These are phyloP conservation scores for Wickerhamomyces sp. DNA, from an alignment of 1,139 yeast species.

Conservation along the genomic window DNA sequence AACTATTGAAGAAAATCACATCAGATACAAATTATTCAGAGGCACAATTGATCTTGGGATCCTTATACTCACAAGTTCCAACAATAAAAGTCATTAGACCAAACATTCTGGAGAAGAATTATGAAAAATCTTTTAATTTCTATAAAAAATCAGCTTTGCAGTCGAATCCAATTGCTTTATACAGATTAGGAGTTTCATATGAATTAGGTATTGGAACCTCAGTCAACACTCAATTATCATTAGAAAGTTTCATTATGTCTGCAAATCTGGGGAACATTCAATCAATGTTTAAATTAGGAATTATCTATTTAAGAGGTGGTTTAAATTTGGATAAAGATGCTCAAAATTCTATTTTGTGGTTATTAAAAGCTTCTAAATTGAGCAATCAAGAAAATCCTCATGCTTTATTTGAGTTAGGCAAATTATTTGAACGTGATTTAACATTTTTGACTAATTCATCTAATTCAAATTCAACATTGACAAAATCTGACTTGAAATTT, in stretches of 20 bases:
- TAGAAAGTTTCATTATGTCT: slow-evolving; percentile 50
- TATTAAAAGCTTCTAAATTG: slow-evolving; percentile 45
- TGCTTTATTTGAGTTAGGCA: slow-evolving; percentile 62
- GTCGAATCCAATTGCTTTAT: slow-evolving; percentile 54
- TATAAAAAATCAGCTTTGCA: slow-evolving; percentile 53
- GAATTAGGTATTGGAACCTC: slow-evolving; percentile 61
- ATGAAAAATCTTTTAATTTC: slow-evolving; percentile 52
- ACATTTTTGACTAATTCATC: slow-evolving; percentile 35
- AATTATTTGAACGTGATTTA: slow-evolving; percentile 62
- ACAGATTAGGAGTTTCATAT: slow-evolving; percentile 62
- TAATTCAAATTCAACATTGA: slow-evolving; percentile 14
- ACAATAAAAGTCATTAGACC: slow-evolving; percentile 28
- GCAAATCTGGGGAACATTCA: slow-evolving; percentile 52
- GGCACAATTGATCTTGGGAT: slow-evolving; percentile 55
- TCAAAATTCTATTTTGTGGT: slow-evolving; percentile 49
- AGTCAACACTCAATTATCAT: slow-evolving; percentile 40
- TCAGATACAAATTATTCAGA: slow-evolving; percentile 37
- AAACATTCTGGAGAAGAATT: slow-evolving; percentile 49
- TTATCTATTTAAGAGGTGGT: slow-evolving; percentile 51
- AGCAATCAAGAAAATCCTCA: slow-evolving; percentile 44
- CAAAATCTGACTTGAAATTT: slow-evolving; percentile 24
- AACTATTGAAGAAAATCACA: slow-evolving; percentile 49
- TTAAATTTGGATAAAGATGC: slow-evolving; percentile 39
- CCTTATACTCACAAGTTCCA: slow-evolving; percentile 51
- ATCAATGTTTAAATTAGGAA: slow-evolving; percentile 65